These are phyloP conservation scores for Pyrenophora graminea DNA, from an alignment of 2,329 filamentous ascomycete species.

Conservation along the genomic window DNA sequence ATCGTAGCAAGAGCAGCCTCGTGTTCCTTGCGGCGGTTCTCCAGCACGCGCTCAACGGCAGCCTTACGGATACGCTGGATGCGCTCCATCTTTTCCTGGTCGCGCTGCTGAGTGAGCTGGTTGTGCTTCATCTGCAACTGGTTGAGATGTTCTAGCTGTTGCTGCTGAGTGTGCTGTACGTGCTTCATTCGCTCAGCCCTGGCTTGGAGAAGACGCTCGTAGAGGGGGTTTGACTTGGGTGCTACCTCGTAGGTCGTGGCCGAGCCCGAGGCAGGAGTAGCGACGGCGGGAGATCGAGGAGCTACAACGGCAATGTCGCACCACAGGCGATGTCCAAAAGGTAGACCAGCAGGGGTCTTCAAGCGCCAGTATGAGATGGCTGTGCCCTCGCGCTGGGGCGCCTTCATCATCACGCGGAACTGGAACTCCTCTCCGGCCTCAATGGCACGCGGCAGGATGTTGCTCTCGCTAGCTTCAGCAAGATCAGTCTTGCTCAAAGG, in stretches of 20 bases:
- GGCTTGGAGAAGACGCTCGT: conserved; percentile 32
- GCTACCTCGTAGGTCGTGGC: conserved; percentile 15
- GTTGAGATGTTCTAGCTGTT: conserved; percentile 17
- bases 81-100: conserved; percentile 35
- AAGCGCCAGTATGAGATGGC: conserved; percentile 96
- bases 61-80: conserved; percentile 42
- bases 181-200: conserved; percentile 30
- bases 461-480: conserved; percentile 79
- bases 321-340: conserved; percentile 94
- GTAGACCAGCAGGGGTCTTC: conserved; percentile 75
- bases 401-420: conserved; percentile 85
- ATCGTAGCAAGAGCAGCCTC: conserved; percentile 30
- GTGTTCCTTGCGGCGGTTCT: conserved; percentile 40
- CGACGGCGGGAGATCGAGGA: conserved; percentile 14
- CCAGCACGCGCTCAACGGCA: conserved; percentile 41
- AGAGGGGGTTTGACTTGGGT: conserved; percentile 21
- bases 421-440: conserved; percentile 73
- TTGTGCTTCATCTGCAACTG: conserved; percentile 26
- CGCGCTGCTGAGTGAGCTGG: conserved; percentile 21
- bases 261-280: conserved; percentile 16
- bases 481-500: conserved; percentile 79
- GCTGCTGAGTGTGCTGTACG: conserved; percentile 22
- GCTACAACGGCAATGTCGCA: conserved; percentile 77
- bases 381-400: conserved; percentile 74
- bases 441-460: conserved; percentile 70